These are phyloP conservation scores for Cyphellophora europaea DNA, from an alignment of 2,329 filamentous ascomycete species.

Conservation along the genomic window DNA sequence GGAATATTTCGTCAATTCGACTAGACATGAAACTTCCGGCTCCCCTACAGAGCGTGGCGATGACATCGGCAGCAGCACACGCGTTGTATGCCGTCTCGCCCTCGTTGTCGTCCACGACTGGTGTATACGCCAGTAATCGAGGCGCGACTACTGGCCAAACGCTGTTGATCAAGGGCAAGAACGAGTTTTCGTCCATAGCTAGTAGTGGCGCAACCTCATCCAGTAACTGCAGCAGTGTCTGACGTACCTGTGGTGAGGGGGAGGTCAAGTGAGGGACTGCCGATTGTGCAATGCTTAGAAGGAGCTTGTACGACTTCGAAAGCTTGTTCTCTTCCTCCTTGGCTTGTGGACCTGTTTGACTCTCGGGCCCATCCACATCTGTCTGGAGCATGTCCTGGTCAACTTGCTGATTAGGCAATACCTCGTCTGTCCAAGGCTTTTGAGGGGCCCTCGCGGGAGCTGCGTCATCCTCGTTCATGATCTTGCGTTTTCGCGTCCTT, in stretches of 20 bases:
- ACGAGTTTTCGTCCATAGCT: slow-evolving; percentile 67
- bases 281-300: slow-evolving; percentile 70
- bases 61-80: slow-evolving; percentile 58
- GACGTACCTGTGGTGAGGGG: slow-evolving; percentile 67
- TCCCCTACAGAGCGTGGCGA: slow-evolving; percentile 58
- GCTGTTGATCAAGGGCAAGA: slow-evolving; percentile 80
- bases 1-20: slow-evolving; percentile 62
- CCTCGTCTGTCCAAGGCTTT: slow-evolving; percentile 19
- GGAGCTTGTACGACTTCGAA: slow-evolving; percentile 63
- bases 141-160: slow-evolving; percentile 75
- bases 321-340: slow-evolving; percentile 28
- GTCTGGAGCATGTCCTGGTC: slow-evolving; percentile 9
- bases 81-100: slow-evolving; percentile 43
- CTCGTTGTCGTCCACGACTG: slow-evolving; percentile 15
- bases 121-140: slow-evolving; percentile 42
- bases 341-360: slow-evolving; percentile 9
- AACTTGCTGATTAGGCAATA: slow-evolving; percentile 12
- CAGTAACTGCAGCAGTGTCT: slow-evolving; percentile 69
- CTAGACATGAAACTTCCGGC: slow-evolving; percentile 75
- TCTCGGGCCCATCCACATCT: slow-evolving; percentile 2
- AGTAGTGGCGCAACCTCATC: slow-evolving; percentile 63
- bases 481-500: slow-evolving; percentile 22
- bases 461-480: slow-evolving; percentile 16
- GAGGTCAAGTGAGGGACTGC: slow-evolving; percentile 89
- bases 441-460: slow-evolving; percentile 16